These are phyloP conservation scores for Knoxdaviesia capensis DNA, from an alignment of 2,329 filamentous ascomycete species.

Conservation along the genomic window DNA sequence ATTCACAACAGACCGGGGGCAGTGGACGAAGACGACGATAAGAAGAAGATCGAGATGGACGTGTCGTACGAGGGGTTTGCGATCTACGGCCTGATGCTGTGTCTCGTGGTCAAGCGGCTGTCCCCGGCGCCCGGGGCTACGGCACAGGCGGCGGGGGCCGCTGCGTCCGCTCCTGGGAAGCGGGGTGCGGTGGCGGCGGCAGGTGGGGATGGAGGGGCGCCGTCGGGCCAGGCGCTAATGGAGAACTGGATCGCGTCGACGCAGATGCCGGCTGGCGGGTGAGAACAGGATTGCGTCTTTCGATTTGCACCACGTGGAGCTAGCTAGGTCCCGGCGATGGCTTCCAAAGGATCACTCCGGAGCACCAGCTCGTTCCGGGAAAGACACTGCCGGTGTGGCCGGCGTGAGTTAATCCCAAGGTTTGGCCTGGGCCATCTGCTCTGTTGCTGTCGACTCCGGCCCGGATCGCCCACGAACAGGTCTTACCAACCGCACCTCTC, in stretches of 20 bases:
- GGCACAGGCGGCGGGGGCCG: slow-evolving; percentile 9
- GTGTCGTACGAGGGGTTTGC: slow-evolving; percentile 89
- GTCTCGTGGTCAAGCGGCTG: slow-evolving; percentile 67
- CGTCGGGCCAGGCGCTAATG: slow-evolving; percentile 46
- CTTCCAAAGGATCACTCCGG: too few species aligned
- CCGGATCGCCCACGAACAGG: too few species aligned
- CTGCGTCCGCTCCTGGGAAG: slow-evolving; percentile 2
- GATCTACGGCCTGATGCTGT: slow-evolving; percentile 85
- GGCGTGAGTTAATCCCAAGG: too few species aligned
- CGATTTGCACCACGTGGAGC: too few species aligned
- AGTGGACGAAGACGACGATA: slow-evolving; percentile 36
- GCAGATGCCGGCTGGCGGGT: slow-evolving; percentile 31
- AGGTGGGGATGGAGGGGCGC: slow-evolving; percentile 16
- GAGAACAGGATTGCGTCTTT: too few species aligned
- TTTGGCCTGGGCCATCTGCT: too few species aligned
- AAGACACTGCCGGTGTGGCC: too few species aligned
- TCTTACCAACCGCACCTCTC: too few species aligned
- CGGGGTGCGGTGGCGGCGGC: slow-evolving; percentile 9
- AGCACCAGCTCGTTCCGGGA: too few species aligned
- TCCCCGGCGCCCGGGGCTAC: slow-evolving; percentile 20
- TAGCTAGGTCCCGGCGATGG: too few species aligned
- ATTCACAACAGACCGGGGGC: slow-evolving; percentile 8
- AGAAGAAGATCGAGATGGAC: slow-evolving; percentile 77
- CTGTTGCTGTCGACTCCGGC: too few species aligned
- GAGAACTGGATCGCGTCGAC: slow-evolving; percentile 71